Percentiles rank a stretch among this genome's conserved stretches.
Evolutionary conservation across 2,329 filamentous ascomycete species (phyloP).

Genomic region (Cercospora zeina): DNA sequence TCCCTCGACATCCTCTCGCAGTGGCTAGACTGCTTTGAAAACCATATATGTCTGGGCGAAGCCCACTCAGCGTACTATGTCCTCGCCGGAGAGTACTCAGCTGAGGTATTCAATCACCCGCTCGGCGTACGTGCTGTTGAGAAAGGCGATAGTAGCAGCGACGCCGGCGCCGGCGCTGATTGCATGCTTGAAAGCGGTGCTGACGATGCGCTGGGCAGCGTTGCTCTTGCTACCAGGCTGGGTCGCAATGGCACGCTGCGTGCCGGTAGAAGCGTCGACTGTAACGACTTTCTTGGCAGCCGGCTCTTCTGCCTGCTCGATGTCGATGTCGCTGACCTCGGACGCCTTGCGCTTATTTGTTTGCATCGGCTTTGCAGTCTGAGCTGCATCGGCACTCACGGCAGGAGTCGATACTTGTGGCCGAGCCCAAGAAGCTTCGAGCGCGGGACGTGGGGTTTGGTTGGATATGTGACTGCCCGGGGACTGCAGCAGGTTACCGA

Average conservation of each 20-base stretch:
- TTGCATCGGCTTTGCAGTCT: background rate
- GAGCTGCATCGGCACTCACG: background rate
- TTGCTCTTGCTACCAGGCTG: constrained; percentile 11
- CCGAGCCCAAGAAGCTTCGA: background rate
- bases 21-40: background rate
- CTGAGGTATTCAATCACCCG: constrained; percentile 31
- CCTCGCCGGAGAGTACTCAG: constrained; percentile 11
- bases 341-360: constrained; percentile 35
- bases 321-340: constrained; percentile 23
- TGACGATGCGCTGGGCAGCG: constrained; percentile 17
- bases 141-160: constrained; percentile 32
- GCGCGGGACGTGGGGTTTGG: background rate
- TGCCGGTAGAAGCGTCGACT: constrained; percentile 12
- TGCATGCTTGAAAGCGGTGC: constrained; percentile 25
- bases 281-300: constrained; percentile 22
- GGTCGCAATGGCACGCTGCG: constrained; percentile 12
- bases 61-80: background rate
- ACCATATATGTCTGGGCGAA: background rate
- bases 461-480: background rate
- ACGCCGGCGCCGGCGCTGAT: constrained; percentile 30
- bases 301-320: constrained; percentile 8
- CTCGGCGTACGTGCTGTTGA: constrained; percentile 34
- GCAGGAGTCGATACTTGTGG: background rate
- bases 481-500: constrained; percentile 7
- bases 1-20: background rate